Percentiles rank a stretch among this genome's conserved stretches.
Evolutionary conservation across 306 rosid genomes (phyloP).

Genomic region (Biancaea sappan): DNA sequence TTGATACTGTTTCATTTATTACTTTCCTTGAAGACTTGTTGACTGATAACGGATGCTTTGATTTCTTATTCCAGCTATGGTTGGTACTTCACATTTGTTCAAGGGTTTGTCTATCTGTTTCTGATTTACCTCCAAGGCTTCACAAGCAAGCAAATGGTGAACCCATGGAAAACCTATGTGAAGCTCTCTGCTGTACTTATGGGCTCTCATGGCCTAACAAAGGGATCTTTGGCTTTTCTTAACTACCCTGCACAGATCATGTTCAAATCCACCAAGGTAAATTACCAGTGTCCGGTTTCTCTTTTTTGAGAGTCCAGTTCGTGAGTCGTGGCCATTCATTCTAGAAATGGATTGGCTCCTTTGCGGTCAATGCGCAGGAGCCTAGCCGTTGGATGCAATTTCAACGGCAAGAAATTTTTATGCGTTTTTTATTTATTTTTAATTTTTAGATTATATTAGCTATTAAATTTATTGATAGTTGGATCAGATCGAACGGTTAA

Average conservation of each 20-base stretch:
- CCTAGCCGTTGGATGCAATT: too few relatives aligned
- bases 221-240: conserved; percentile 94
- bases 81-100: conserved; percentile 98
- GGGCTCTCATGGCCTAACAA: conserved; percentile 99
- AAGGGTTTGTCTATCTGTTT: conserved; percentile 89
- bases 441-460: too few relatives aligned
- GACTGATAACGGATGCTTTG: conserved; percentile 11
- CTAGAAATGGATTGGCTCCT: too few relatives aligned
- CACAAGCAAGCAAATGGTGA: conserved; percentile 95
- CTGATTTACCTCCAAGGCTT: conserved; percentile 93
- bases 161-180: conserved; percentile 97
- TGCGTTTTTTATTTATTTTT: too few relatives aligned
- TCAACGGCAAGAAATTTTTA: too few relatives aligned
- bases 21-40: conserved; percentile 7
- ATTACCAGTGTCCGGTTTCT: too few relatives aligned
- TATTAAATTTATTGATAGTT: too few relatives aligned
- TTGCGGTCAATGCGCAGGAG: too few relatives aligned
- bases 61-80: conserved; percentile 79
- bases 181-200: conserved; percentile 91
- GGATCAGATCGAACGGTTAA: too few relatives aligned
- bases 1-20: conserved; percentile 29
- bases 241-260: conserved; percentile 98
- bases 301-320: too few relatives aligned
- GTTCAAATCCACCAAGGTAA: conserved; percentile 98
- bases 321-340: too few relatives aligned